Conservation (phyloP, 2,329 filamentous ascomycete species). For the Verticillium nubilum region DNA sequence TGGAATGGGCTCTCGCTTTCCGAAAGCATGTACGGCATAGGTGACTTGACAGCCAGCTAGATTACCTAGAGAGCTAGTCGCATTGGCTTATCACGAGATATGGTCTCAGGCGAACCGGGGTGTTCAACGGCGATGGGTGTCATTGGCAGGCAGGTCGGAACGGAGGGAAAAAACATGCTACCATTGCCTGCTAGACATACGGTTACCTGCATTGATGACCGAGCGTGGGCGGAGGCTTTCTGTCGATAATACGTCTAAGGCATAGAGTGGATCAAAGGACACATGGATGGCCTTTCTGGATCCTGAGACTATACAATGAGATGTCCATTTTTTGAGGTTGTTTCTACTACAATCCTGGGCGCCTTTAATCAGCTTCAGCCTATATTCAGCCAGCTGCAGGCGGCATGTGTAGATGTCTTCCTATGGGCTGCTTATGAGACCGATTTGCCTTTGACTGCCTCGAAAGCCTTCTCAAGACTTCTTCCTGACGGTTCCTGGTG, state of each 20-base stretch:
- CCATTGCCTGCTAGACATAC: background rate
- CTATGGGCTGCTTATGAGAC: too few species aligned
- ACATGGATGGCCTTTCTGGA: background rate
- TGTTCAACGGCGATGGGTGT: background rate
- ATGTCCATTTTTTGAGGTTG: background rate
- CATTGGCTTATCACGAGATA: background rate
- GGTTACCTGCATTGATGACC: background rate
- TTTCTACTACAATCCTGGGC: too few species aligned
- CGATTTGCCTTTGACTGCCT: too few species aligned
- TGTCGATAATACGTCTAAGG: background rate
- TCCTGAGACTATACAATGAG: background rate
- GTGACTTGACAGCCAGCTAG: background rate
- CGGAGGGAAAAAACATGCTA: background rate
- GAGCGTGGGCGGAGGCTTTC: background rate
- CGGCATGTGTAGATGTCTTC: too few species aligned
- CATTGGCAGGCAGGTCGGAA: background rate
- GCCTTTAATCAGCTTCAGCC: too few species aligned
- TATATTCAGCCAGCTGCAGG: too few species aligned
- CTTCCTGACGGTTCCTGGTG: too few species aligned
- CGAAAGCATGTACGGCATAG: background rate
- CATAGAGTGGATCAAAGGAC: background rate
- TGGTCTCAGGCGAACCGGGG: background rate
- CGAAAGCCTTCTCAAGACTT: too few species aligned
- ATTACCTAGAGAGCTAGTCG: background rate
- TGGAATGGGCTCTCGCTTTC: background rate